These are phyloP conservation scores for Sugiyamaella novakii DNA, from an alignment of 1,139 yeast genomes.

Conservation along the genomic window DNA sequence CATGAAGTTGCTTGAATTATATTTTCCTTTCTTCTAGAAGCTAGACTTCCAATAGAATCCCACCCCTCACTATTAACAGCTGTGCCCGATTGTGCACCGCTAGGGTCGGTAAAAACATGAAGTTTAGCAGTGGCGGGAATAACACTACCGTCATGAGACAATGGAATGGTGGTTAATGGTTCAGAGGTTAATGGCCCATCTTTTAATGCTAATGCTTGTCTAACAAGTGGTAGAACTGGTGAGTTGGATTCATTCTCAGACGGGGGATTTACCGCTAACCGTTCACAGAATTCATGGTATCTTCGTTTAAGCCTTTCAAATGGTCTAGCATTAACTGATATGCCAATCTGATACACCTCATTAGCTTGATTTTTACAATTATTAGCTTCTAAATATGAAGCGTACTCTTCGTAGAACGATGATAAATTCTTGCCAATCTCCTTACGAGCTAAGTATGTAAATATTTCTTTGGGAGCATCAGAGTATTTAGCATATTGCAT, in stretches of 20 bases:
- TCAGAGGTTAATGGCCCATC: slow-evolving; percentile 9
- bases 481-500: slow-evolving; percentile 68
- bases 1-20: slow-evolving; percentile 59
- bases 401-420: slow-evolving; percentile 78
- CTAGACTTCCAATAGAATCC: slow-evolving; percentile 56
- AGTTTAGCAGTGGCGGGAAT: slow-evolving; percentile 26
- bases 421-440: slow-evolving; percentile 72
- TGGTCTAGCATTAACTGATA: slow-evolving; percentile 67
- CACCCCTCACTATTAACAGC: slow-evolving; percentile 42
- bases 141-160: slow-evolving; percentile 13
- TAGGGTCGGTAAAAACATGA: slow-evolving; percentile 40
- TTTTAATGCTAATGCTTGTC: slow-evolving; percentile 33
- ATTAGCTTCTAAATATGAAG: slow-evolving; percentile 59
- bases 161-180: neutral
- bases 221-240: slow-evolving; percentile 35
- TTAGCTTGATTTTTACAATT: slow-evolving; percentile 61
- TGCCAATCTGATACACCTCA: slow-evolving; percentile 63
- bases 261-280: slow-evolving; percentile 41
- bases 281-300: slow-evolving; percentile 50
- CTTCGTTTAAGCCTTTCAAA: slow-evolving; percentile 53
- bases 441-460: slow-evolving; percentile 69
- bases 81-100: slow-evolving; percentile 31
- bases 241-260: slow-evolving; percentile 43
- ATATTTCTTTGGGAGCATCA: slow-evolving; percentile 73
- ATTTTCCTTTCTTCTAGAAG: slow-evolving; percentile 67